phyloP scores from a whole-genome alignment of 1,284 basidiomycete genomes.

The Rhodotorula sp. region DNA sequence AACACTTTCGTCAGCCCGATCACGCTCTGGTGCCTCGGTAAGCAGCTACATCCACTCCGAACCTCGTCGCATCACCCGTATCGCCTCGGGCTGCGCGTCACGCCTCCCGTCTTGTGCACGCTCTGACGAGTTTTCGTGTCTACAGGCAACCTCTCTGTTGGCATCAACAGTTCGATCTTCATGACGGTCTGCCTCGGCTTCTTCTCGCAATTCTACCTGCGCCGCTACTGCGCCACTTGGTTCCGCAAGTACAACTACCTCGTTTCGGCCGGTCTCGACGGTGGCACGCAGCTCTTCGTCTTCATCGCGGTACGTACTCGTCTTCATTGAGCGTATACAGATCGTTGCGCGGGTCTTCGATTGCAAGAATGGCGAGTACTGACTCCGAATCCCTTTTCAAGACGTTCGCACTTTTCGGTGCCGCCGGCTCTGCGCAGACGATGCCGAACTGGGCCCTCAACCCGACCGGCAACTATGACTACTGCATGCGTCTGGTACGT shows the following conservation, averaged over 20 bases:
- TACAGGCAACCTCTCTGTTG: slow-evolving; percentile 30
- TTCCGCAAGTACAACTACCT: slow-evolving; percentile 39
- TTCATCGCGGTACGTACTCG: slow-evolving; percentile 36
- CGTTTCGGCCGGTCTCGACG: slow-evolving; percentile 43
- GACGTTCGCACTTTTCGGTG: slow-evolving; percentile 34
- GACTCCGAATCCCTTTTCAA: background rate
- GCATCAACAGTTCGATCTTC: slow-evolving; percentile 42
- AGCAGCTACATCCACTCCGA: too few species aligned
- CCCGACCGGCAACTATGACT: slow-evolving; percentile 23
- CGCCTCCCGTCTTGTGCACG: too few species aligned
- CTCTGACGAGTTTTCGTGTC: too few species aligned
- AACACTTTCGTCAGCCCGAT: slow-evolving; percentile 40
- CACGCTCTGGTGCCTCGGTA: slow-evolving; percentile 36
- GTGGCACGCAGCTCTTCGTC: slow-evolving; percentile 40
- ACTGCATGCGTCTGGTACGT: slow-evolving; percentile 17
- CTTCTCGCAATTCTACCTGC: slow-evolving; percentile 30
- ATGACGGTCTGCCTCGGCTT: slow-evolving; percentile 23
- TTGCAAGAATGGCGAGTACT: background rate
- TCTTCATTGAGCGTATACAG: background rate
- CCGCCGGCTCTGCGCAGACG: slow-evolving; percentile 7
- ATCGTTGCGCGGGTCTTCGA: too few species aligned
- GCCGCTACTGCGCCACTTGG: slow-evolving; percentile 34
- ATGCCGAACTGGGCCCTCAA: slow-evolving; percentile 27
- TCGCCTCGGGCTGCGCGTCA: too few species aligned
- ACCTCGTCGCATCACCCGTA: too few species aligned